Evolutionary conservation across 2,329 filamentous ascomycete species (phyloP), one percentile per base, ranked within the genome.

Genomic region (Penicillium sclerotigenum): DNA sequence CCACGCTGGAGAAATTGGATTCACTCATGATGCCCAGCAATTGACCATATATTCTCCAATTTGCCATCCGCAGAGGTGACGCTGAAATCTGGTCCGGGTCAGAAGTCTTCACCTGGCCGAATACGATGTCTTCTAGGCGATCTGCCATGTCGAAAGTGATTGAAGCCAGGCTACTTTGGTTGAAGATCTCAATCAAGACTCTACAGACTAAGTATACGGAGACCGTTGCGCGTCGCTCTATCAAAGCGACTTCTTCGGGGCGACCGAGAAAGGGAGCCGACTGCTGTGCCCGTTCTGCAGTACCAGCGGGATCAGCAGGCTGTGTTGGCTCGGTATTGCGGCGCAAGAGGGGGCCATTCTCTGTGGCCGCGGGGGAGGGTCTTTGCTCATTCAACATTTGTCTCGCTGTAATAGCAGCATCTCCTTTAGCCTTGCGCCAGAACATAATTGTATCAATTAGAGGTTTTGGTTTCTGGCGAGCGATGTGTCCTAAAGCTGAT

Each of bases 391-490:
- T 68, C 22, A 63, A 63, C 56, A 66, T 66, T 46, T 79, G 76
- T 50, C 79, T 77, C 28, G 88, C 87, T 60, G 87, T 84, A 64
- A 85, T 87, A 28, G 92, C 91, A 22, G 88, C 86, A 73, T 97
- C 93, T 62, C 91, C 96, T 77, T 97, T 97, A 62, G 86, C 90
- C 74, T 97, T 97, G 54, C 94, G 87, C 94, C 94, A 99, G 31
- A 96, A 83, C 90, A 99, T 99, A 73, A 99, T 91, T 20, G 90
- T 92, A 73, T 99, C 94, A 67, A 99, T 97, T 49, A 99, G 77
- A 5, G 91, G 90, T 71, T 96, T 97, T 5, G 95, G 95, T 70
- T 95, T 96, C 63, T 92, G 89, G 57, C 91, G 89, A 51, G 93
- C 91, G 68, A 99, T 96, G 71, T 97, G 93, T 4, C 94, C 94